Conservation (phyloP, 2,329 filamentous ascomycete genomes). For the Drechslerella dactyloides region DNA sequence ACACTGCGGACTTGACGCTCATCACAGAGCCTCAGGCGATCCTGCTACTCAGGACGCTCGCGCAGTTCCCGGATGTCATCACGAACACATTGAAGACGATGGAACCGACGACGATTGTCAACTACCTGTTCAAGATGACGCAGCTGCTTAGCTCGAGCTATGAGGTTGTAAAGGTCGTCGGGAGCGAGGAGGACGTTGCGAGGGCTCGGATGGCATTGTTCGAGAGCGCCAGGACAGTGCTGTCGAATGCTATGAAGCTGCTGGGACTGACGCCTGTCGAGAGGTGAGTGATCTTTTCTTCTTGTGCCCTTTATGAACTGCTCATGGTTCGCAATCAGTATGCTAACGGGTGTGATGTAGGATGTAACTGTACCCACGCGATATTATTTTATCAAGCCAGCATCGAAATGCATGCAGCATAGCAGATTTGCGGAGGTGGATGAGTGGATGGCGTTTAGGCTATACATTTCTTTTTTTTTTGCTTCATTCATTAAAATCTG, state of each 20-base stretch:
- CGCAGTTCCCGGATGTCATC: conserved; percentile 84
- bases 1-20: conserved; percentile 69
- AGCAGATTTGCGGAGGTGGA: background rate
- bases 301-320: background rate
- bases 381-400: background rate
- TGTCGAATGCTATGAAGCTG: conserved; percentile 82
- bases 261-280: conserved; percentile 80
- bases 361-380: conserved; percentile 1
- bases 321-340: too few species aligned
- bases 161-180: conserved; percentile 81
- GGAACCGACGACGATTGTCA: conserved; percentile 72
- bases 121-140: conserved; percentile 85
- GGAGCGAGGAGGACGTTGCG: conserved; percentile 73
- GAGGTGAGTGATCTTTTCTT: conserved; percentile 21
- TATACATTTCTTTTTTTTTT: background rate
- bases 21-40: conserved; percentile 74
- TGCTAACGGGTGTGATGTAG: background rate
- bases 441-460: too few species aligned
- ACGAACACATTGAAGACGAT: conserved; percentile 83
- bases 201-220: conserved; percentile 78
- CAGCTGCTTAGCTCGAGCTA: conserved; percentile 81
- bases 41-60: conserved; percentile 75
- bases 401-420: background rate
- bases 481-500: background rate
- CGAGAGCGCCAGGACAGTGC: conserved; percentile 73